Evolutionary conservation across 2,329 filamentous ascomycete species (phyloP).

Genomic region (Allantophomopsis lycopodina): DNA sequence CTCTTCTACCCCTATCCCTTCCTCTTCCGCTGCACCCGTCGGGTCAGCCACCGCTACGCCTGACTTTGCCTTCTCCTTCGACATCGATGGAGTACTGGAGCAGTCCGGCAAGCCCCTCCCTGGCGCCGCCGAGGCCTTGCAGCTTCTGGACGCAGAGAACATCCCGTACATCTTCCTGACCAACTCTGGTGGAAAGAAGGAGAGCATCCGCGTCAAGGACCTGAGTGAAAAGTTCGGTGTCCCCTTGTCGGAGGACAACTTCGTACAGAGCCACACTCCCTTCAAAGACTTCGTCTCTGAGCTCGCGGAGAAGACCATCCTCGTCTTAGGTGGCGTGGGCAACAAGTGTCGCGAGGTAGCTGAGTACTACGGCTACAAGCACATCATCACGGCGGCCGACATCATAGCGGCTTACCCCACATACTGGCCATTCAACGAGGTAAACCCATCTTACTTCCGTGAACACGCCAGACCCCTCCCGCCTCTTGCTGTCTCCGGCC

Average conservation of each 20-base stretch:
- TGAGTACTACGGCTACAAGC: constrained; percentile 59
- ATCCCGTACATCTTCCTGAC: constrained; percentile 61
- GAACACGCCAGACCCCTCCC: constrained; percentile 36
- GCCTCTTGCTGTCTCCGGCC: neutral
- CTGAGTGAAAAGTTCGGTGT: constrained; percentile 49
- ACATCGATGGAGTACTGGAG: constrained; percentile 61
- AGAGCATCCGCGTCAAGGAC: constrained; percentile 45
- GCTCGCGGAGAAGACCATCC: constrained; percentile 55
- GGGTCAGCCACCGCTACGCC: too few species aligned
- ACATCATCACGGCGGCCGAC: constrained; percentile 57
- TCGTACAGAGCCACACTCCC: constrained; percentile 62
- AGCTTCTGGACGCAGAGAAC: constrained; percentile 58
- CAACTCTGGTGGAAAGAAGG: constrained; percentile 58
- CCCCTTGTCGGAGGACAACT: constrained; percentile 47
- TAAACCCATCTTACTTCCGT: constrained; percentile 48
- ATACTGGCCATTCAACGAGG: constrained; percentile 47
- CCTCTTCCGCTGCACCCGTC: too few species aligned
- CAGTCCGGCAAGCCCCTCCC: constrained; percentile 55
- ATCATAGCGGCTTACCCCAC: constrained; percentile 54
- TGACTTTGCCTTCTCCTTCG: constrained; percentile 56
- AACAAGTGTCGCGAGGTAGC: constrained; percentile 58
- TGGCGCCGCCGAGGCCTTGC: constrained; percentile 45
- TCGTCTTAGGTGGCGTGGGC: constrained; percentile 54
- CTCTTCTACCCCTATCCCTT: too few species aligned
- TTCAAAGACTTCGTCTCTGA: constrained; percentile 53